Evolutionary conservation across 2,329 filamentous ascomycete genomes (phyloP).

Genomic region (Hyphodiscus sp.): DNA sequence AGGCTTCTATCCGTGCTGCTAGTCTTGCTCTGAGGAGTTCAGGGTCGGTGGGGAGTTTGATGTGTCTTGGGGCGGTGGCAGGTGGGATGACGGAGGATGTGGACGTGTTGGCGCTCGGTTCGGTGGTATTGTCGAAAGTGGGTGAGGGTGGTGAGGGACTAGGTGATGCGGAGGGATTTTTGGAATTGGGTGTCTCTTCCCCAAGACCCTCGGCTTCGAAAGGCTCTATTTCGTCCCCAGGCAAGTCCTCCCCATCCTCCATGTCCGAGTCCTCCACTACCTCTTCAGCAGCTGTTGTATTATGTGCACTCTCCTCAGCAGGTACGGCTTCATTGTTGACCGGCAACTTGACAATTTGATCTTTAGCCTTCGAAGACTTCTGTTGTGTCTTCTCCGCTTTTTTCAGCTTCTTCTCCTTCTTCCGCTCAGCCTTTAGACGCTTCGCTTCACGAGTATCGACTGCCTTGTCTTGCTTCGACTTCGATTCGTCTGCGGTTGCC

Average conservation of each 20-base stretch:
- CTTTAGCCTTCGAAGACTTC: constrained; percentile 25
- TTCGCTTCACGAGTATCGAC: constrained; percentile 15
- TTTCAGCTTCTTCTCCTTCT: constrained; percentile 34
- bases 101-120: constrained; percentile 57
- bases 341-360: constrained; percentile 1
- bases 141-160: constrained; percentile 52
- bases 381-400: constrained; percentile 34
- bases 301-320: constrained; percentile 12
- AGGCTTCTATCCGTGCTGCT: constrained; percentile 73
- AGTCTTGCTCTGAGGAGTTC: constrained; percentile 72
- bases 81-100: constrained; percentile 59
- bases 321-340: constrained; percentile 21
- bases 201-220: constrained; percentile 44
- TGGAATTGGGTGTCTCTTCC: constrained; percentile 38
- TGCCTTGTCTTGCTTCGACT: constrained; percentile 20
- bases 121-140: constrained; percentile 49
- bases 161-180: constrained; percentile 33
- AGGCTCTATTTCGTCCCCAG: constrained; percentile 32
- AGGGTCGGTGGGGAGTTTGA: constrained; percentile 63
- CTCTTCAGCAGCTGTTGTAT: constrained; percentile 10
- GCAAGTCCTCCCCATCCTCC: constrained; percentile 16
- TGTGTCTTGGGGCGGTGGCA: constrained; percentile 56
- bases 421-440: constrained; percentile 28
- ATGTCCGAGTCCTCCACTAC: constrained; percentile 23
- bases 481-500: constrained; percentile 27